phyloP scores from a whole-genome alignment of 495 filamentous ascomycete species.

The Neurospora africana region DNA sequence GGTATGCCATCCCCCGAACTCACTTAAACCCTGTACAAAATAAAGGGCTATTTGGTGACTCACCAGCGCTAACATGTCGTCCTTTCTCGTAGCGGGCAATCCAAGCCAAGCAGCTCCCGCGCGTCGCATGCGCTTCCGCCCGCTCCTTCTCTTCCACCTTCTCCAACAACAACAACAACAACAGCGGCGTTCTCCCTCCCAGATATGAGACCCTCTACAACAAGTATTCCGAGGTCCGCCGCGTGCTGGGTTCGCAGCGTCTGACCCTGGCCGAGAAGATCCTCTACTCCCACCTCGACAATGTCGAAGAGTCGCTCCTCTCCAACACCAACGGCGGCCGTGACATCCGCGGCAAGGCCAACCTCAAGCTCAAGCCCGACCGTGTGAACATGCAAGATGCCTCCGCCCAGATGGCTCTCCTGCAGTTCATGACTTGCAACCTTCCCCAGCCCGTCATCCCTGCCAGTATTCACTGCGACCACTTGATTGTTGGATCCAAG shows the following conservation, averaged over 20 bases:
- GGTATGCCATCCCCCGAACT: slow-evolving; percentile 11
- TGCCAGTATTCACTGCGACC: slow-evolving; percentile 96
- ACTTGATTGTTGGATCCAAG: slow-evolving; percentile 92
- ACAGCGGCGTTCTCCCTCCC: slow-evolving; percentile 28
- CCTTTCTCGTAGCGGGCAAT: slow-evolving; percentile 16
- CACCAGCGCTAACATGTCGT: not conserved
- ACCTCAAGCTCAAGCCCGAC: slow-evolving; percentile 95
- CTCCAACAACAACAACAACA: slow-evolving; percentile 8
- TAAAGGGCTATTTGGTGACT: not conserved
- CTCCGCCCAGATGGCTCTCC: slow-evolving; percentile 91
- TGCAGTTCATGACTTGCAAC: slow-evolving; percentile 98
- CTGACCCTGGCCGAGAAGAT: slow-evolving; percentile 96
- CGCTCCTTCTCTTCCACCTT: slow-evolving; percentile 13
- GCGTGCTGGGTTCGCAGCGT: slow-evolving; percentile 55
- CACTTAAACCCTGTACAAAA: not conserved
- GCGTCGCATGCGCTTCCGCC: slow-evolving; percentile 3
- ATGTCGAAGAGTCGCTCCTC: slow-evolving; percentile 73
- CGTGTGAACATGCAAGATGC: slow-evolving; percentile 99
- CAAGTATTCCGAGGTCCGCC: slow-evolving; percentile 51
- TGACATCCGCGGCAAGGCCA: slow-evolving; percentile 74
- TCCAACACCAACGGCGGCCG: slow-evolving; percentile 70
- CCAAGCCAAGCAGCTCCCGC: slow-evolving; percentile 16
- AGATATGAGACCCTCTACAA: slow-evolving; percentile 35
- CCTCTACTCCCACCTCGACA: slow-evolving; percentile 88
- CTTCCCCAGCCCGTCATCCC: slow-evolving; percentile 87